Conservation (phyloP, 768 basidiomycete species). For the Rhodotorula taiwanensis region DNA sequence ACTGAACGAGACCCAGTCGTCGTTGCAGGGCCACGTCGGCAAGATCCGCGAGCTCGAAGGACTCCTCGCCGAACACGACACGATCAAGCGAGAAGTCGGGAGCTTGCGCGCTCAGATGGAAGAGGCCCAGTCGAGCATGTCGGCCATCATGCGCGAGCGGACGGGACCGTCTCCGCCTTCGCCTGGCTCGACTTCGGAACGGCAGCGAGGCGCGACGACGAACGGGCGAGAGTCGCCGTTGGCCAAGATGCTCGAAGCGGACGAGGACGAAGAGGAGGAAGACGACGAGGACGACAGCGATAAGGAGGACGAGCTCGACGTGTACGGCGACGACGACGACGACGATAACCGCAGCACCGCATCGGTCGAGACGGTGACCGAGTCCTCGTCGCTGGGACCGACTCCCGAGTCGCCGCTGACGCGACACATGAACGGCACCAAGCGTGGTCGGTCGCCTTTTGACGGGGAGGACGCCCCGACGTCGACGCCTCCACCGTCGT, state of each 20-base stretch:
- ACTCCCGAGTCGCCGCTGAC: background rate
- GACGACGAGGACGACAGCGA: too few species aligned
- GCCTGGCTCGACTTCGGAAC: conserved; percentile 49
- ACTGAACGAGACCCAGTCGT: conserved; percentile 72
- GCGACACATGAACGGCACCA: background rate
- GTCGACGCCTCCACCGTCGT: background rate
- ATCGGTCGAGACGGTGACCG: conserved; percentile 25
- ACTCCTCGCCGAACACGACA: conserved; percentile 74
- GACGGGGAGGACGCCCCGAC: background rate
- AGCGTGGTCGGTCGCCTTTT: background rate
- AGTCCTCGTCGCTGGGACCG: background rate
- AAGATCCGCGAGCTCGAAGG: conserved; percentile 71
- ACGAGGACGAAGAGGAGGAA: conserved; percentile 59
- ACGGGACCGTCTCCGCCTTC: too few species aligned
- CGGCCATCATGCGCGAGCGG: background rate
- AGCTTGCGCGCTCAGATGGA: conserved; percentile 49
- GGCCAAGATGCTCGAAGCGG: conserved; percentile 35
- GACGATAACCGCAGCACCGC: conserved; percentile 45
- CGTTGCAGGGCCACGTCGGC: conserved; percentile 68
- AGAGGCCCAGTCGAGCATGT: conserved; percentile 45
- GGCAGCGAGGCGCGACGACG: conserved; percentile 42
- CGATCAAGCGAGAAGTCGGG: conserved; percentile 68
- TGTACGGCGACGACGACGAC: conserved; percentile 50
- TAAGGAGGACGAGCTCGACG: too few species aligned
- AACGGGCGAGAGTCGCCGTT: conserved; percentile 29